These are phyloP conservation scores for Erodium moschatum DNA, from an alignment of 441 rosid species.

Conservation along the genomic window DNA sequence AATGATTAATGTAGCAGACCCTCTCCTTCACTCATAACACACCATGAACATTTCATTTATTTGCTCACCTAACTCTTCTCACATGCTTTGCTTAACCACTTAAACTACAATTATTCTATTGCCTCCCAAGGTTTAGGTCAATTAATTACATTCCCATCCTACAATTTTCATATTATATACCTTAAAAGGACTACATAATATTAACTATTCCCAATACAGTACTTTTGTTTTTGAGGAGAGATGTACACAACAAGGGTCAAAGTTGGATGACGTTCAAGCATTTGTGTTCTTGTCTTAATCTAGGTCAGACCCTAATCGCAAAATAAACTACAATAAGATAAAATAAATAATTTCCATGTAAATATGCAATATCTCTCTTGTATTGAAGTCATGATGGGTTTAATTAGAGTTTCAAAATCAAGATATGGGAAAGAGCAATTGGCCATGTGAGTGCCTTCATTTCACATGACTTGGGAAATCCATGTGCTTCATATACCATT, in stretches of 20 bases:
- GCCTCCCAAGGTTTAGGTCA: background rate
- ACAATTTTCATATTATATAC: too few relatives aligned
- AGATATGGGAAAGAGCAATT: conserved; percentile 4
- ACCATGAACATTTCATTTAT: background rate
- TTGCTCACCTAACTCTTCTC: background rate
- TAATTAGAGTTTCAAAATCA: conserved; percentile 8
- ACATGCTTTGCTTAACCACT: conserved; percentile 4
- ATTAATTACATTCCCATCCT: background rate
- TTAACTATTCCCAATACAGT: background rate
- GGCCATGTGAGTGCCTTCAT: background rate
- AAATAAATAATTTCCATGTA: background rate
- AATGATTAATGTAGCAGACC: background rate
- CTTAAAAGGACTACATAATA: too few relatives aligned
- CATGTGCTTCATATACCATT: background rate
- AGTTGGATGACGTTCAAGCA: background rate
- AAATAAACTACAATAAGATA: background rate
- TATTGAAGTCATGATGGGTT: conserved; percentile 1
- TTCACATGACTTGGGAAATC: conserved; percentile 9
- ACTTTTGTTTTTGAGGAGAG: background rate
- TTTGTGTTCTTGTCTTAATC: background rate
- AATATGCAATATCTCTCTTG: background rate
- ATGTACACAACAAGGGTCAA: background rate
- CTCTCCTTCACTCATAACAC: background rate
- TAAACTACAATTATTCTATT: background rate
- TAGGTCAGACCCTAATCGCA: background rate